Conservation (phyloP, 192 early-diverging fungal species). For the Mortierella antarctica region DNA sequence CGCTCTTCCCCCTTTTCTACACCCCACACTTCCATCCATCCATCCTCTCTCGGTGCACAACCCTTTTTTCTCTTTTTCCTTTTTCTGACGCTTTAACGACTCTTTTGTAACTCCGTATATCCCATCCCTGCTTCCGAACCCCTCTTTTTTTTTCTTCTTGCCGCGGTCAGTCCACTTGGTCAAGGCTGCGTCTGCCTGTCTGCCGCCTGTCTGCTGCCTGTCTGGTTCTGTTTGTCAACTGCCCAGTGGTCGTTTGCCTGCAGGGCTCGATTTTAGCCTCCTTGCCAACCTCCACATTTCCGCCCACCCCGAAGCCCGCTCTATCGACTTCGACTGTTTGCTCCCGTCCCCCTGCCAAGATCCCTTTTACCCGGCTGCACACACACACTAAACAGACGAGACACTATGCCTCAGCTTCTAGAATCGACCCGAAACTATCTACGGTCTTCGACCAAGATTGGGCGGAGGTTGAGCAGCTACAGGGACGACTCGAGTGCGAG, state of each 20-base stretch:
- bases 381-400: neutral
- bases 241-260: too few species aligned
- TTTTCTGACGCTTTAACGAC: neutral
- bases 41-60: neutral
- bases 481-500: slow-evolving; percentile 40
- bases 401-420: slow-evolving; percentile 25
- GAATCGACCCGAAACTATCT: slow-evolving; percentile 45
- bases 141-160: neutral
- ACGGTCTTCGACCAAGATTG: slow-evolving; percentile 35
- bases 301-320: neutral
- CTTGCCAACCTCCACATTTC: neutral
- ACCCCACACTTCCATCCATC: neutral
- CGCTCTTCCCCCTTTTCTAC: neutral
- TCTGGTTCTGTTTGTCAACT: neutral
- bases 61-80: neutral
- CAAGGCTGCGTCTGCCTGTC: neutral
- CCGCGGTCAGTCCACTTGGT: neutral
- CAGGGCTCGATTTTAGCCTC: neutral
- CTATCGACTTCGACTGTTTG: too few species aligned
- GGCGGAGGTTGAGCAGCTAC: slow-evolving; percentile 31
- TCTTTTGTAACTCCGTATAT: too few species aligned
- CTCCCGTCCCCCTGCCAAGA: too few species aligned
- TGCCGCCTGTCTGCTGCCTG: neutral
- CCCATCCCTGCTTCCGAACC: too few species aligned
- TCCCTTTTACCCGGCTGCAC: neutral